Percentiles rank a stretch among this genome's conserved stretches.
Conservation (phyloP, 2,329 filamentous ascomycete genomes). For the Metarhizium brunneum region DNA sequence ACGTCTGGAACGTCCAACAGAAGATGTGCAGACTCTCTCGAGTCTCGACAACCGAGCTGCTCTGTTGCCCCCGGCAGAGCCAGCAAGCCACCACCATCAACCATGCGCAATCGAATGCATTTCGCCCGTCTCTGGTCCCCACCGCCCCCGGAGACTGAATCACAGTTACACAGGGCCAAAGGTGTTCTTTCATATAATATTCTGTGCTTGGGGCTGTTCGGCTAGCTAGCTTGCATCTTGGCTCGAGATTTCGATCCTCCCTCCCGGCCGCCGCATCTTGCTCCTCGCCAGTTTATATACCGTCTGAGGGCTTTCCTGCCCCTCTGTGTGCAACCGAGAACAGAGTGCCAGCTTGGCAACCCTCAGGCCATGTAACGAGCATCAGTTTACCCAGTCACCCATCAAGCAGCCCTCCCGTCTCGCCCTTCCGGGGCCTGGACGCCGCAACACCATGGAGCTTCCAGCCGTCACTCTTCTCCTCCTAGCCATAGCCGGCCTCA, state of each 20-base stretch:
- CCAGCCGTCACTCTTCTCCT: slow-evolving; percentile 9
- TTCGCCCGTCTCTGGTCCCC: neutral
- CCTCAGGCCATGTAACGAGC: neutral
- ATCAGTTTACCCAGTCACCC: neutral
- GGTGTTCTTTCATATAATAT: neutral
- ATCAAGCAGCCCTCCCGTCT: neutral
- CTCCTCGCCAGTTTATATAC: neutral
- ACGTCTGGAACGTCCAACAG: neutral
- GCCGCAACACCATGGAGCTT: neutral
- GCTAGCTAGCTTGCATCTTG: neutral
- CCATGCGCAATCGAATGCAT: neutral
- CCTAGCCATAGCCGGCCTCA: slow-evolving; percentile 9
- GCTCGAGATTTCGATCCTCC: neutral
- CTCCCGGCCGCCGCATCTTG: neutral
- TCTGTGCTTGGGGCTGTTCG: neutral
- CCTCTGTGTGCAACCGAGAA: neutral
- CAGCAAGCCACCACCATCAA: neutral
- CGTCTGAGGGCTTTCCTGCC: neutral
- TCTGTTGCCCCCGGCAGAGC: neutral
- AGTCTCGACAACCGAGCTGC: neutral
- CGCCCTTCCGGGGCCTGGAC: neutral
- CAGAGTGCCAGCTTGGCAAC: neutral
- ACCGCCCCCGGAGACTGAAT: neutral
- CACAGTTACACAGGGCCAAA: neutral
- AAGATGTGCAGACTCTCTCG: neutral